These are phyloP conservation scores for Tolypocladium ophioglossoides DNA, from an alignment of 2,329 filamentous ascomycete species.

Conservation along the genomic window DNA sequence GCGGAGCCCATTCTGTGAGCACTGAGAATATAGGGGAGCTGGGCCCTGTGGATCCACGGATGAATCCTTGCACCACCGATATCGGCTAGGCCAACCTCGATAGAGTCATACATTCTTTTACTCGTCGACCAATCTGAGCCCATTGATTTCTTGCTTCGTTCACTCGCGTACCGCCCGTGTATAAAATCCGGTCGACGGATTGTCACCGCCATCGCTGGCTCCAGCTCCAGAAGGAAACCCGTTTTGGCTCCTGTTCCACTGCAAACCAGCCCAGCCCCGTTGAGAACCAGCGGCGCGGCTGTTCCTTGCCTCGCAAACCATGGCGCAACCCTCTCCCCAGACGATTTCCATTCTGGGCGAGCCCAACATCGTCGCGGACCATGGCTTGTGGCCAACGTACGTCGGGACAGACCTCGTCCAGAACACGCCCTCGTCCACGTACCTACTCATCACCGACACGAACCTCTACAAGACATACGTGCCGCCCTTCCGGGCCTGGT, in stretches of 20 bases:
- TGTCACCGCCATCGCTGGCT: neutral
- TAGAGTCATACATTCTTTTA: slow-evolving; percentile 2
- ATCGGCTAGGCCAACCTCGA: slow-evolving; percentile 2
- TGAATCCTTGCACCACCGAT: neutral
- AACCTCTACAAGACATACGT: slow-evolving; percentile 78
- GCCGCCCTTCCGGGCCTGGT: slow-evolving; percentile 52
- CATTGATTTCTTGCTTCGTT: neutral
- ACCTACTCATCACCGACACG: slow-evolving; percentile 93
- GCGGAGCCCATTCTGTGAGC: neutral
- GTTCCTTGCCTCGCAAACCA: slow-evolving; percentile 5
- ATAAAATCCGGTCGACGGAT: neutral
- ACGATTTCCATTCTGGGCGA: slow-evolving; percentile 75
- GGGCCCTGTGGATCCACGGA: neutral
- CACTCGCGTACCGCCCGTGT: neutral
- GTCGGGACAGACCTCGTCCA: slow-evolving; percentile 71
- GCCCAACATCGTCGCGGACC: slow-evolving; percentile 84
- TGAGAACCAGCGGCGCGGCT: neutral
- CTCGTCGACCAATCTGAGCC: neutral
- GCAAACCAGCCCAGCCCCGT: neutral
- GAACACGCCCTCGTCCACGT: slow-evolving; percentile 75
- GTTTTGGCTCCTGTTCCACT: neutral
- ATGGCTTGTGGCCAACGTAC: slow-evolving; percentile 77
- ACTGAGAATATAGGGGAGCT: neutral
- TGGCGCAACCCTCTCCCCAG: slow-evolving; percentile 31
- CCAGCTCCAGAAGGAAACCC: neutral